These are phyloP conservation scores for Chaetoscypha palmicola DNA, from an alignment of 2,329 filamentous ascomycete species.

Conservation along the genomic window DNA sequence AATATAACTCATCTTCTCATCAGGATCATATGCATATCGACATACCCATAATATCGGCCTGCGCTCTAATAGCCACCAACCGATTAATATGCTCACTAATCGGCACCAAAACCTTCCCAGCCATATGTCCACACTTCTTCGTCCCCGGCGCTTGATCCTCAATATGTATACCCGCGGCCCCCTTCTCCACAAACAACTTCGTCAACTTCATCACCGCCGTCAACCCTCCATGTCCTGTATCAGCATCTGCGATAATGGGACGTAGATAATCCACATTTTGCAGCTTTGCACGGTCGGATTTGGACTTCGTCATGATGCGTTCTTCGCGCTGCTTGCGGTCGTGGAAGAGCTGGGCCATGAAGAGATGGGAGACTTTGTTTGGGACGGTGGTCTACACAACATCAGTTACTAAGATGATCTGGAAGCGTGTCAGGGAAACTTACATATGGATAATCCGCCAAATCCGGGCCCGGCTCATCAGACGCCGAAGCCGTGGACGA, in stretches of 20 bases:
- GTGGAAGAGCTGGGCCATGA: conserved; percentile 98
- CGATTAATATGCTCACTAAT: conserved; percentile 98
- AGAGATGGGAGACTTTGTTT: conserved; percentile 95
- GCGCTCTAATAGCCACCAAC: conserved; percentile 89
- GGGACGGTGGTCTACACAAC: conserved; percentile 96
- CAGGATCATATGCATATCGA: neutral
- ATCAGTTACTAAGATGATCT: conserved; percentile 8
- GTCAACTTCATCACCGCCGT: conserved; percentile 99
- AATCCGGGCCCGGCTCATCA: conserved; percentile 93
- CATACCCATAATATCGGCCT: conserved; percentile 95
- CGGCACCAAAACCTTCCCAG: conserved; percentile 93
- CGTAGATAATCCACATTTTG: conserved; percentile 88
- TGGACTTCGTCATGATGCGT: conserved; percentile 65
- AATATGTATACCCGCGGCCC: conserved; percentile 95
- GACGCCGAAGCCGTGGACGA: conserved; percentile 92
- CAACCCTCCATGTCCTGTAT: conserved; percentile 92
- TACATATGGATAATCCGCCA: conserved; percentile 94
- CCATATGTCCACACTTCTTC: conserved; percentile 99
- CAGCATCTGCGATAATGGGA: conserved; percentile 92
- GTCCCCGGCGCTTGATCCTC: conserved; percentile 97
- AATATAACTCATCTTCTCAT: conserved; percentile 14
- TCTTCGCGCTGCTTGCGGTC: conserved; percentile 98
- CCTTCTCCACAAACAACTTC: conserved; percentile 94
- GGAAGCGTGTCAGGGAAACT: conserved; percentile 29
- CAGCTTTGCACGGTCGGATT: conserved; percentile 63